phyloP scores from a whole-genome alignment of 768 basidiomycete genomes.

The Exsudoporus frostii region DNA sequence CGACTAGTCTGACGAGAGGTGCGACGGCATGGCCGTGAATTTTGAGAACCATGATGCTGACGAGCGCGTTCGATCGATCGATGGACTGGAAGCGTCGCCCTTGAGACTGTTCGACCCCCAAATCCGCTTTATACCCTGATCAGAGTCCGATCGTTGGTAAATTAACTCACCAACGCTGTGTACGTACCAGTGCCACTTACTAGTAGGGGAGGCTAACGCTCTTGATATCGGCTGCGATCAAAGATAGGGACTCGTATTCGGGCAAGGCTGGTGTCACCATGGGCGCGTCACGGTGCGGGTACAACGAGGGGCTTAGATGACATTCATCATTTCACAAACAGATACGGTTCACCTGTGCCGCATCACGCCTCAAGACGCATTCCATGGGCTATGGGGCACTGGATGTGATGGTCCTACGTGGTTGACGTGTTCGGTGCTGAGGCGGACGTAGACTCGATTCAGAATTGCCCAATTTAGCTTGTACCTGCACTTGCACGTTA shows the following conservation, averaged over 20 bases:
- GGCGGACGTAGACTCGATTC: background rate
- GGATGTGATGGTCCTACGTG: too few relatives aligned
- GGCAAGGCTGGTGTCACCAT: background rate
- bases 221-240: background rate
- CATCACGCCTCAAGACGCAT: background rate
- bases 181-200: background rate
- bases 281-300: background rate
- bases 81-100: background rate
- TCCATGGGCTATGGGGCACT: background rate
- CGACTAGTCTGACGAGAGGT: constrained; percentile 41
- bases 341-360: background rate
- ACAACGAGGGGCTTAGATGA: background rate
- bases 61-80: background rate
- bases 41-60: constrained; percentile 47
- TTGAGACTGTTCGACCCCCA: too few relatives aligned
- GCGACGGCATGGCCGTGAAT: constrained; percentile 39
- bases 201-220: background rate
- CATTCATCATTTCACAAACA: background rate
- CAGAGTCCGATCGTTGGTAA: background rate
- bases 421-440: background rate
- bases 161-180: background rate
- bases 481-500: too few relatives aligned
- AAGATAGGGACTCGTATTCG: background rate
- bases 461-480: background rate
- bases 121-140: constrained; percentile 1